These are phyloP conservation scores for Plectosphaerella sp. DNA, from an alignment of 2,329 filamentous ascomycete species.

Conservation along the genomic window DNA sequence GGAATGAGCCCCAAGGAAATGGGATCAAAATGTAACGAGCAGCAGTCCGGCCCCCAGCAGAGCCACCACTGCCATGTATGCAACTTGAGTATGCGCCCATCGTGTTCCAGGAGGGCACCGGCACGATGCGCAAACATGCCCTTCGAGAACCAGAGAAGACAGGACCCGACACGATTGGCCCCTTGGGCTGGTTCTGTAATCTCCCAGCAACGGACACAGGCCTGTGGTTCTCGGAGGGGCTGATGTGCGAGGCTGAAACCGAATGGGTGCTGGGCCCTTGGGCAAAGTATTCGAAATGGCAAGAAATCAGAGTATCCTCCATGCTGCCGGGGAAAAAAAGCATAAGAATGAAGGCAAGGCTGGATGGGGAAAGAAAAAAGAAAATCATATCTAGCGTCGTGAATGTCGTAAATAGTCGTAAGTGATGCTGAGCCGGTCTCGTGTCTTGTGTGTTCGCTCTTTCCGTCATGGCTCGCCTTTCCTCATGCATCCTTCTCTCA, in stretches of 20 bases:
- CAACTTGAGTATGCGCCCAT: too few species aligned
- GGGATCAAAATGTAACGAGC: too few species aligned
- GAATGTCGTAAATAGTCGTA: conserved; percentile 14
- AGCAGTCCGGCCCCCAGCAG: too few species aligned
- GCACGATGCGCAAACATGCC: not conserved
- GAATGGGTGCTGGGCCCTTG: not conserved
- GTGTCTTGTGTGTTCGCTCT: not conserved
- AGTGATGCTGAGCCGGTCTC: conserved; percentile 1
- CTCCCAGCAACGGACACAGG: not conserved
- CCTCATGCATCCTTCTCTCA: too few species aligned
- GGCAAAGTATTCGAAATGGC: not conserved
- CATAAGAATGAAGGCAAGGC: not conserved
- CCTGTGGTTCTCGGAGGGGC: not conserved
- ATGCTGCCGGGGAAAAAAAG: not conserved
- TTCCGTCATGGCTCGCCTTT: not conserved
- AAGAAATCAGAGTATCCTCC: not conserved
- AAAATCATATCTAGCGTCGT: conserved; percentile 13
- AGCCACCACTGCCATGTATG: too few species aligned
- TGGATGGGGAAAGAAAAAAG: conserved; percentile 4
- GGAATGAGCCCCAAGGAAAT: too few species aligned
- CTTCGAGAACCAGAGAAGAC: not conserved
- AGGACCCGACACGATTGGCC: not conserved
- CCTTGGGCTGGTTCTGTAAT: not conserved
- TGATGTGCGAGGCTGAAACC: not conserved
- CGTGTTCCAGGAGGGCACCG: not conserved